These are phyloP conservation scores for Pseudomassariella vexata DNA, from an alignment of 2,329 filamentous ascomycete species.

Conservation along the genomic window DNA sequence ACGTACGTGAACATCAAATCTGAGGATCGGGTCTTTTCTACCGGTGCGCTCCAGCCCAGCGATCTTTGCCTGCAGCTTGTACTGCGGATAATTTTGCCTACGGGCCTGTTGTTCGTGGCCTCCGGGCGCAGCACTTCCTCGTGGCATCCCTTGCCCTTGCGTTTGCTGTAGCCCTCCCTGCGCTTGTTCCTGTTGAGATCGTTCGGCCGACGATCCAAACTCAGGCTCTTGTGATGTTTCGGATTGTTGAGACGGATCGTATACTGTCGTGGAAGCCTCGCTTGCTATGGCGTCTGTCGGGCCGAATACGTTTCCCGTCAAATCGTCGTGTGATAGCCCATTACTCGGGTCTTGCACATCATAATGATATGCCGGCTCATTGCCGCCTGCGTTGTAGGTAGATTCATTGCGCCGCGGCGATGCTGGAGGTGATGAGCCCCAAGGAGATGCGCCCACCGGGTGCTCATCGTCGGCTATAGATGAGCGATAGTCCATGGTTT, in stretches of 20 bases:
- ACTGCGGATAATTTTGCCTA: slow-evolving; percentile 56
- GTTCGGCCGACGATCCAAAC: slow-evolving; percentile 8
- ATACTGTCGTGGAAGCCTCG: slow-evolving; percentile 34
- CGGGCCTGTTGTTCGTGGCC: slow-evolving; percentile 45
- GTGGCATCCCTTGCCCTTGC: slow-evolving; percentile 15
- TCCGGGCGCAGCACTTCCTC: slow-evolving; percentile 12
- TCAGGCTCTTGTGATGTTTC: slow-evolving; percentile 22
- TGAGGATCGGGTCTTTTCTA: slow-evolving; percentile 89
- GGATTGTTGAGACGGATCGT: slow-evolving; percentile 27
- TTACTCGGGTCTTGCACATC: slow-evolving; percentile 34
- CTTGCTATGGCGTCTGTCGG: slow-evolving; percentile 42
- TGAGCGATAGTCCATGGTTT: slow-evolving; percentile 52
- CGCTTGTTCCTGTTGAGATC: slow-evolving; percentile 13
- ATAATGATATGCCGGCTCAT: slow-evolving; percentile 40
- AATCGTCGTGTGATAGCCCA: slow-evolving; percentile 31
- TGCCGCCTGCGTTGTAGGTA: slow-evolving; percentile 34
- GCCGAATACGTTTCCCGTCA: slow-evolving; percentile 32
- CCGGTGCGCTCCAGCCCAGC: slow-evolving; percentile 88
- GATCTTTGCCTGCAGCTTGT: slow-evolving; percentile 90
- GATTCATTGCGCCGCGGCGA: slow-evolving; percentile 42
- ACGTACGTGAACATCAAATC: slow-evolving; percentile 93
- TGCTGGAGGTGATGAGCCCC: slow-evolving; percentile 47
- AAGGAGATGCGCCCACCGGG: slow-evolving; percentile 46
- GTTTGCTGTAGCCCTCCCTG: slow-evolving; percentile 15
- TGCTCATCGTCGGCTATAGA: slow-evolving; percentile 51